Base-by-base conservation (phyloP, 1,284 basidiomycete genomes). In the Apiotrichum veenhuisii region DNA sequence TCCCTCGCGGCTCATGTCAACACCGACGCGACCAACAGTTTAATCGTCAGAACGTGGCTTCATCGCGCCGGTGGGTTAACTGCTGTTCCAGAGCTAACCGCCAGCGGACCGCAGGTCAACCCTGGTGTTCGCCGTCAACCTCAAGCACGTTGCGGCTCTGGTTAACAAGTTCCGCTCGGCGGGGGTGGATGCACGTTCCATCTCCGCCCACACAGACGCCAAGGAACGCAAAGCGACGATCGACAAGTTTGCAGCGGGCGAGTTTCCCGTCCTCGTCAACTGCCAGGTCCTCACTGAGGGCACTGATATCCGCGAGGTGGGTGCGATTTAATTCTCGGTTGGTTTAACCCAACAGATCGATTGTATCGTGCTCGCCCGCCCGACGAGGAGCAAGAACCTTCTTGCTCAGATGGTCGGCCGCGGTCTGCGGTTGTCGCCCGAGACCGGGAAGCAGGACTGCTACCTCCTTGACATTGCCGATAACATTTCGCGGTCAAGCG, bases 281-380 rank as follows among this genome's bases (percentile, higher is more conserved):
- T 98, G 94, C 71, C 88, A 91, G 25, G 89, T 98, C 51, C 80
- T 98, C 63, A 94, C 91, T 0, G 93, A 96, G 78, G 92, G 92
- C 1, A 83, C 90, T 9, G 91, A 93, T 75, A 89, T 94, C 49
- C 90, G 89, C 0, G 89, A 90, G 57, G 74, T 75, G 47, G 51
- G 73, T 58, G 51, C 58, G 33, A 30, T 18, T 22, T 15, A 12
- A 10, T 41, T 40, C 30, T 34, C 14, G 51, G n/a, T 25, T 48
- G 12, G 11, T n/a, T 25, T 44, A 22, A 44, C 43, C 30, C n/a
- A 8, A 0, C 40, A 74, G 66, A 89, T 97, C 53, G 95, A 98
- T 68, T 96, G 93, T 62, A 83, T 97, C 10, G 74, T 97, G 26
- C 80, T 98, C 12, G 91, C 87, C 20, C 82, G 88, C 34, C 91